Conservation (phyloP, 805 yeast species). For the Kazachstania bromeliacearum region DNA sequence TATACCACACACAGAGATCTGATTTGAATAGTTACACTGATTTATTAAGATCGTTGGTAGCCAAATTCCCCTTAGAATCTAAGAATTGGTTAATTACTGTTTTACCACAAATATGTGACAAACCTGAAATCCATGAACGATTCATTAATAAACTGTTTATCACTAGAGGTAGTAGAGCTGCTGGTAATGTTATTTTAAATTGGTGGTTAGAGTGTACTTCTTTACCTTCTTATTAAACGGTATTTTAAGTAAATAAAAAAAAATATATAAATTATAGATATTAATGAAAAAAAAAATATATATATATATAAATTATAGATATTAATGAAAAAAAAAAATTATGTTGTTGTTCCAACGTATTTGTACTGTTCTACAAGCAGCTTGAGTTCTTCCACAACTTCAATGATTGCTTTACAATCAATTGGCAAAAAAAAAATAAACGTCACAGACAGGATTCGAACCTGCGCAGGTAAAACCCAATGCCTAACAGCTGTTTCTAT, state of each 20-base stretch:
- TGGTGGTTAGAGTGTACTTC: conserved; percentile 62
- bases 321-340: too few relatives aligned
- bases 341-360: too few relatives aligned
- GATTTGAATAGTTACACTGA: conserved; percentile 50
- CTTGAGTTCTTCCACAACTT: too few relatives aligned
- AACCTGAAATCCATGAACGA: conserved; percentile 30
- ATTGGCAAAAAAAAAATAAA: conserved; percentile 48
- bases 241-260: too few relatives aligned
- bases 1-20: conserved; percentile 48
- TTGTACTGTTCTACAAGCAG: too few relatives aligned
- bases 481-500: conserved; percentile 50
- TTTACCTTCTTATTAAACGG: conserved; percentile 15
- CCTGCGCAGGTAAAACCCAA: conserved; percentile 95
- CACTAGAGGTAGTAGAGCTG: conserved; percentile 58
- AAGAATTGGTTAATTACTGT: conserved; percentile 38
- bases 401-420: too few relatives aligned
- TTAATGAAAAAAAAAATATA: too few relatives aligned
- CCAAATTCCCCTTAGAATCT: conserved; percentile 40
- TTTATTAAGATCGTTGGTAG: conserved; percentile 39
- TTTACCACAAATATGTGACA: conserved; percentile 23
- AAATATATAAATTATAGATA: too few relatives aligned
- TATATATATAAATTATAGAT: too few relatives aligned
- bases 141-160: conserved; percentile 48
- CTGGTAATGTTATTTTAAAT: conserved; percentile 46
- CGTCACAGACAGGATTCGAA: conserved; percentile 99